Conservation (phyloP, 2,329 filamentous ascomycete species). For the Pleomassaria siparia region DNA sequence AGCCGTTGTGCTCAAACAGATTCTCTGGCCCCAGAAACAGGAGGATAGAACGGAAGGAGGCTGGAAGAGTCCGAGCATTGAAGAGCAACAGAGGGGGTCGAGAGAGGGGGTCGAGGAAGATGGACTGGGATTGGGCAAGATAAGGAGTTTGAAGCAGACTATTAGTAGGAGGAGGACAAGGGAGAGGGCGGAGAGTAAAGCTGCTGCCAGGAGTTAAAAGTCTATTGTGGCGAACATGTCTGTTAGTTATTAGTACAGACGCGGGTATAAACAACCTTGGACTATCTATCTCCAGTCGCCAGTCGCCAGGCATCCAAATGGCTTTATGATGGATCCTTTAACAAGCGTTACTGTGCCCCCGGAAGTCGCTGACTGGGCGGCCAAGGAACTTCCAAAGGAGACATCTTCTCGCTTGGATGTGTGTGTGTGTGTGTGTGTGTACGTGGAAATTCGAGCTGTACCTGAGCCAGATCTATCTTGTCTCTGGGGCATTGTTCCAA, state of each 20-base stretch:
- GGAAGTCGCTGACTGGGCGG: constrained; percentile 13
- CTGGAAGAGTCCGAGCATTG: constrained; percentile 46
- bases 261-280: too few species aligned
- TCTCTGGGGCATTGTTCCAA: background rate
- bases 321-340: too few species aligned
- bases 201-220: constrained; percentile 12
- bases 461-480: background rate
- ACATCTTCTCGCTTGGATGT: constrained; percentile 19
- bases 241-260: too few species aligned
- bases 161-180: constrained; percentile 21
- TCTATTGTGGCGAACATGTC: constrained; percentile 18
- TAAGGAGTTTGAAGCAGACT: constrained; percentile 23
- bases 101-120: constrained; percentile 19
- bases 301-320: too few species aligned
- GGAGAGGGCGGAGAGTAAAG: background rate
- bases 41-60: constrained; percentile 65
- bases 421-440: too few species aligned
- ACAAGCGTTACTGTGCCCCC: constrained; percentile 12
- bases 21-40: constrained; percentile 77
- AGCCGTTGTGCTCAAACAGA: constrained; percentile 64
- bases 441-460: constrained; percentile 12
- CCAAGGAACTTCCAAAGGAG: constrained; percentile 8
- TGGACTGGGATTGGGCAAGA: constrained; percentile 19
- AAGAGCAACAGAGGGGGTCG: constrained; percentile 28
- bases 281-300: too few species aligned